These are phyloP conservation scores for Rubroboletus satanas DNA, from an alignment of 768 basidiomycete genomes.

Conservation along the genomic window DNA sequence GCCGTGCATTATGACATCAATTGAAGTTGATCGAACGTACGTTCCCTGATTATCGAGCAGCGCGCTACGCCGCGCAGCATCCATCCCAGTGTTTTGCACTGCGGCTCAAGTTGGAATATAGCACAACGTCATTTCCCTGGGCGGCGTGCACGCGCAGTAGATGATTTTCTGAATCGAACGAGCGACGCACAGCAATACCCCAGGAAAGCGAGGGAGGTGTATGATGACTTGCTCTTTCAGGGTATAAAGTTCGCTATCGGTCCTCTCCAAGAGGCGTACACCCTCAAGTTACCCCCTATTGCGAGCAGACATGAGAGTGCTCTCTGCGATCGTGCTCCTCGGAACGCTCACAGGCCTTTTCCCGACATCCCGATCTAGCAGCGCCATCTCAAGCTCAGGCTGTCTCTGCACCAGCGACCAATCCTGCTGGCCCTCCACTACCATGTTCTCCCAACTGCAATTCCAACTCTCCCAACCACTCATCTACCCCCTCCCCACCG, in stretches of 20 bases:
- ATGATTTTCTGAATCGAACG: background rate
- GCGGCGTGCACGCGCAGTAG: background rate
- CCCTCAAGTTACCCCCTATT: background rate
- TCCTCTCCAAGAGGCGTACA: background rate
- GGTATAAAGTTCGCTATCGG: background rate
- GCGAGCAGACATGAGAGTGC: background rate
- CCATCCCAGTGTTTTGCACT: background rate
- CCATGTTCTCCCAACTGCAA: slow-evolving; percentile 32
- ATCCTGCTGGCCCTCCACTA: slow-evolving; percentile 40
- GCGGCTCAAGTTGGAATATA: too few relatives aligned
- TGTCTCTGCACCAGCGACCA: slow-evolving; percentile 38
- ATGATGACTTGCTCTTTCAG: background rate
- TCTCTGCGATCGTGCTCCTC: background rate
- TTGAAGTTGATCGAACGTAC: background rate
- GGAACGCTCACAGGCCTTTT: background rate
- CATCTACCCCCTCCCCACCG: slow-evolving; percentile 39
- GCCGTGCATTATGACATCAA: background rate
- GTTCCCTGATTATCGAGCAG: background rate
- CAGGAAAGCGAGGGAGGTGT: background rate
- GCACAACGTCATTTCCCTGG: background rate
- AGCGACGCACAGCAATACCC: background rate
- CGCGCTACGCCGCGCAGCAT: background rate
- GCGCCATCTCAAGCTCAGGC: background rate
- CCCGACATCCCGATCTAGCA: background rate
- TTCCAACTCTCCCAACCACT: slow-evolving; percentile 42